These are phyloP conservation scores for Neonectria punicea DNA, from an alignment of 2,329 filamentous ascomycete genomes.

Conservation along the genomic window DNA sequence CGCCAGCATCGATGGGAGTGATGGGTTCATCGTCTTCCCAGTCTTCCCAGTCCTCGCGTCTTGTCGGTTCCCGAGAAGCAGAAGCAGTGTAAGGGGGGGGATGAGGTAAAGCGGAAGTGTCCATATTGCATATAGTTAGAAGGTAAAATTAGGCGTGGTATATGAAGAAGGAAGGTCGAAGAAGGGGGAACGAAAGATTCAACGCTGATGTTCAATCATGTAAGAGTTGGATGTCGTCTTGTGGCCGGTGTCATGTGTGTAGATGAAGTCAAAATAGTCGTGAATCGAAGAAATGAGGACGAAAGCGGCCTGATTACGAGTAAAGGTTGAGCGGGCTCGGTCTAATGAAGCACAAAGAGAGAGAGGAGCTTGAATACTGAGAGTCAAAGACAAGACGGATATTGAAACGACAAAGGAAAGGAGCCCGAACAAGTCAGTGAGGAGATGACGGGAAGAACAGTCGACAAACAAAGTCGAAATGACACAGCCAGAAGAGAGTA, in stretches of 20 bases:
- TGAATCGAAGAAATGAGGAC: slow-evolving; percentile 9
- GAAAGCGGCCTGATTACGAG: slow-evolving; percentile 12
- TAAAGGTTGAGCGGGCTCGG: slow-evolving; percentile 15
- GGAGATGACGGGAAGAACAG: slow-evolving; percentile 17
- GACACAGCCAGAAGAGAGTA: slow-evolving; percentile 1
- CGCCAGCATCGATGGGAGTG: slow-evolving; percentile 52
- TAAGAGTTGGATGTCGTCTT: slow-evolving; percentile 14
- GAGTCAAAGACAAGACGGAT: slow-evolving; percentile 21
- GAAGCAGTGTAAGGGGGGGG: slow-evolving; percentile 27
- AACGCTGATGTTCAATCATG: slow-evolving; percentile 28
- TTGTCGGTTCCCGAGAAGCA: slow-evolving; percentile 27
- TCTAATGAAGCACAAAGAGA: slow-evolving; percentile 29
- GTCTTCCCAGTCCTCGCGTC: slow-evolving; percentile 62
- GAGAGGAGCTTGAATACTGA: slow-evolving; percentile 12
- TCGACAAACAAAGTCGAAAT: slow-evolving; percentile 10
- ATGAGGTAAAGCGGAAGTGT: slow-evolving; percentile 22
- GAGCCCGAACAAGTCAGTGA: slow-evolving; percentile 20
- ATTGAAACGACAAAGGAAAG: slow-evolving; percentile 39
- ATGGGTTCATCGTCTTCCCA: slow-evolving; percentile 62
- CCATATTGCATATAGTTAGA: slow-evolving; percentile 27
- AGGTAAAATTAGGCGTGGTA: slow-evolving; percentile 22
- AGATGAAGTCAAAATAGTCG: slow-evolving; percentile 13
- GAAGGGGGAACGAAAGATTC: slow-evolving; percentile 1
- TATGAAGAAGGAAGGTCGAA: neutral
- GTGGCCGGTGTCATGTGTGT: slow-evolving; percentile 22